Evolutionary conservation across 768 basidiomycete genomes (phyloP), one percentile per base, ranked within the genome.

Genomic region (Mycena amicta): DNA sequence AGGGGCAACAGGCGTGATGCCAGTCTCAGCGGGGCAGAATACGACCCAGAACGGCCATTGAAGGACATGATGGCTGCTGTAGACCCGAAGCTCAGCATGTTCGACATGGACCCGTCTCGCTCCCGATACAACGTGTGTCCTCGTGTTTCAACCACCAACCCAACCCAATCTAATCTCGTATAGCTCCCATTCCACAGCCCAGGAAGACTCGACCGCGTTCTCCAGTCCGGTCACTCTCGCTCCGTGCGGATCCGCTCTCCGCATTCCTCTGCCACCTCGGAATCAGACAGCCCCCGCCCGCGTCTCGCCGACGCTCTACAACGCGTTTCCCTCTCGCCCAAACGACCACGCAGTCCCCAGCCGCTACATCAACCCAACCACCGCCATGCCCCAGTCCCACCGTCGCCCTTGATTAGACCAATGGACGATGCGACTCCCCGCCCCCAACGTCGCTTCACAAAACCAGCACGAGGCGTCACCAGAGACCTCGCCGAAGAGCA

Each of bases 41-140:
- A 90, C 61, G 92, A 94, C 69, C 92, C 92, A 3, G 92, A 94
- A 30, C 78, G 92, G 22, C 89, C 90, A 1, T 70, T 93, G 29
- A 81, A 88, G 59, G 82, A 84, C 25, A 89, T 93, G 70, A 82
- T 93, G 53, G 84, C 82, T 27, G 83, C 83, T 53, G 84, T 82
- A 20, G 78, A 81, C 56, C 79, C 77, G 55, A 81, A 78, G 62
- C 72, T 85, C 59, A 86, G 83, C 69, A 75, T 83, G 62, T 81
- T 87, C 53, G 83, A 84, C 62, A 67, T 74, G 41, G 82, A 86
- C 59, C 73, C 75, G 2, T 81, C 82, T 5, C 78, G 77, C 37
- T 83, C 83, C 6, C 80, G 77, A 71, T 75, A 77, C 53, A 65
- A 75, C 22, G 85, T 85, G 63, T 62, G 82, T 73, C 52, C 30